Conservation (phyloP, 169 alveolate genomes). For the Eimeria necatrix region DNA sequence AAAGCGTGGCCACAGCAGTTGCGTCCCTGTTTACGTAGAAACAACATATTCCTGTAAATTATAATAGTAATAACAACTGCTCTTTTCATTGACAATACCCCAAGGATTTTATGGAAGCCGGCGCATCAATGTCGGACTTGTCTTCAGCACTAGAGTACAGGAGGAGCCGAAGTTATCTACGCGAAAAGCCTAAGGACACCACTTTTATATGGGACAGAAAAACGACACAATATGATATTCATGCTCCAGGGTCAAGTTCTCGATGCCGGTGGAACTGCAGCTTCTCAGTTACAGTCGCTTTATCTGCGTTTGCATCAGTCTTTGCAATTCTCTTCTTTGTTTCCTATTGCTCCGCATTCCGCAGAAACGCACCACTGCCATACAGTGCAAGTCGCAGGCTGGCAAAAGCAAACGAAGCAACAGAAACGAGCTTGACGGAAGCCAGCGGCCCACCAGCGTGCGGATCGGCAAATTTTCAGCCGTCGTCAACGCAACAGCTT, state of each 20-base stretch:
- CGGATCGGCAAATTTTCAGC: neutral
- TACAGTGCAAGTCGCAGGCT: neutral
- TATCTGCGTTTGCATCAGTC: slow-evolving; percentile 8
- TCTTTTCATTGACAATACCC: no score
- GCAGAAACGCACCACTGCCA: neutral
- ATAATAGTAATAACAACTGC: no score
- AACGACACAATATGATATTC: neutral
- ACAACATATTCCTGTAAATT: no score
- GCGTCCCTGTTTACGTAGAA: no score
- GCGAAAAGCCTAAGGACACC: no score
- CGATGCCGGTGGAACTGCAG: neutral
- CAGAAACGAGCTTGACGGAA: neutral
- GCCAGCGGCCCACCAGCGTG: neutral
- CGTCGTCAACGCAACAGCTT: neutral
- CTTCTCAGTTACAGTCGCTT: neutral
- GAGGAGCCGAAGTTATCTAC: no score
- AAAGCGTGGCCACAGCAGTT: no score
- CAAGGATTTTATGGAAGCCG: no score
- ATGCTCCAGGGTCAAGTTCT: neutral
- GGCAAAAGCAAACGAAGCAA: neutral
- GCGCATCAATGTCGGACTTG: no score
- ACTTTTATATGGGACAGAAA: no score
- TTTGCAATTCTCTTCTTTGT: neutral
- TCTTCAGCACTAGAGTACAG: no score
- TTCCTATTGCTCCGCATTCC: neutral